Conservation (phyloP, 2,329 filamentous ascomycete species). For the Aspergillus arachidicola region DNA sequence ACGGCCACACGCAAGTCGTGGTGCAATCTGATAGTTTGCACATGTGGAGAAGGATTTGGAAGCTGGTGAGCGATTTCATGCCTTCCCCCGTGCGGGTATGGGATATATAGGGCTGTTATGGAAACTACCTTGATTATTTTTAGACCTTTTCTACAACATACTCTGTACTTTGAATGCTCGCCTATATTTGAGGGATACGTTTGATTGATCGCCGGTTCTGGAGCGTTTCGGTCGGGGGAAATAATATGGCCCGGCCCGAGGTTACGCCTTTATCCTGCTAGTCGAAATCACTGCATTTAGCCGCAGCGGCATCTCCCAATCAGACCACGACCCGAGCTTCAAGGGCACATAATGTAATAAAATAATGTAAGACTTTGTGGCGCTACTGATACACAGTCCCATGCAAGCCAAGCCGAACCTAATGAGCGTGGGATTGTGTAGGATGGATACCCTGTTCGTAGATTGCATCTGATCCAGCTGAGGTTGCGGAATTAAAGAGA, state of each 20-base stretch:
- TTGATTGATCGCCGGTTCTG: no score
- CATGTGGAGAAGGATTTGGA: background rate
- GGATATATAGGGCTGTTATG: background rate
- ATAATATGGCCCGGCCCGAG: background rate
- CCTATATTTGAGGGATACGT: no score
- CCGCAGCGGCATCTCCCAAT: background rate
- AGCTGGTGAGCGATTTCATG: background rate
- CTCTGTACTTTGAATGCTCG: no score
- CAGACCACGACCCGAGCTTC: background rate
- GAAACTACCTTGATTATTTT: background rate
- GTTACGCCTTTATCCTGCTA: background rate
- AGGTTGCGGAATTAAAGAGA: background rate
- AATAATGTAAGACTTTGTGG: background rate
- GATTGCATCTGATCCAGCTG: background rate
- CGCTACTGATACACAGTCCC: background rate
- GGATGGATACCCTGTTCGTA: background rate
- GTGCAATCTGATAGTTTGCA: background rate
- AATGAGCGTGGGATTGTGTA: background rate
- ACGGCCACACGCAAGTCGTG: background rate
- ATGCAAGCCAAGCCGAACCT: background rate
- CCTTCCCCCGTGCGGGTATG: background rate
- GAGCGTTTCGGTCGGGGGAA: background rate
- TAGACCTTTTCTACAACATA: background rate
- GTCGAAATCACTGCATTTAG: no score
- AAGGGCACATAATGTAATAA: background rate